Evolutionary conservation across 192 early-diverging fungal genomes (phyloP).

Genomic region (Mortierella alpina): DNA sequence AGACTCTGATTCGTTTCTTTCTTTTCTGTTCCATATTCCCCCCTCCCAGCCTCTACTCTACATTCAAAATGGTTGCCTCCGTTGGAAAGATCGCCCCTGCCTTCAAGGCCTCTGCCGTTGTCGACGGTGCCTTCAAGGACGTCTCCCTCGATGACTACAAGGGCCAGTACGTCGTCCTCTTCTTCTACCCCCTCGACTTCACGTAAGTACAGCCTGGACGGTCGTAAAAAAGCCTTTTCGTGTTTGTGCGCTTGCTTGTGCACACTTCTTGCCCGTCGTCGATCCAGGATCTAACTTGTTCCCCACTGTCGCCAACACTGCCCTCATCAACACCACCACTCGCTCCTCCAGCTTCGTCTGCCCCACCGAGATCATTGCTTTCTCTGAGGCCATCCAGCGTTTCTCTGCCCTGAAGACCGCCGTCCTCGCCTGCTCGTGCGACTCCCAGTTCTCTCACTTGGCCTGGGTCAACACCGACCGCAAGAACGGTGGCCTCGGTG

Average conservation of each 20-base stretch:
- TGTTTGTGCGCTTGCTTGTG: neutral
- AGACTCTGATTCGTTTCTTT: neutral
- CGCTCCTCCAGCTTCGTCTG: conserved; percentile 71
- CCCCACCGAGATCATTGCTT: conserved; percentile 95
- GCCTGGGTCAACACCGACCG: conserved; percentile 88
- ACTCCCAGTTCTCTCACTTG: conserved; percentile 87
- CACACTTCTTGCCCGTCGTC: neutral
- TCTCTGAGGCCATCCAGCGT: conserved; percentile 85
- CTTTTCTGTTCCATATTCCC: neutral
- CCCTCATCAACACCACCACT: neutral
- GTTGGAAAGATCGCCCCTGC: conserved; percentile 70
- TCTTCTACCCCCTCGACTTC: conserved; percentile 95
- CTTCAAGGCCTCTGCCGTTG: conserved; percentile 75
- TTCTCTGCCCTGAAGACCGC: conserved; percentile 85
- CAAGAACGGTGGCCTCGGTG: conserved; percentile 92
- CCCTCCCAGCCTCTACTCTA: neutral
- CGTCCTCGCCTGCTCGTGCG: conserved; percentile 78
- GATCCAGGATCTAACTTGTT: neutral
- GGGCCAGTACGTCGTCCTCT: conserved; percentile 81
- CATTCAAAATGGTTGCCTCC: conserved; percentile 44
- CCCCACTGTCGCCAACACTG: neutral
- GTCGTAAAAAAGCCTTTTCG: neutral
- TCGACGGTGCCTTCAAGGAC: conserved; percentile 76
- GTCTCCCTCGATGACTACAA: conserved; percentile 76
- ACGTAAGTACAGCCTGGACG: conserved; percentile 45